Evolutionary conservation across 345 rosid genomes (phyloP).

Genomic region (Gossypium bickii): DNA sequence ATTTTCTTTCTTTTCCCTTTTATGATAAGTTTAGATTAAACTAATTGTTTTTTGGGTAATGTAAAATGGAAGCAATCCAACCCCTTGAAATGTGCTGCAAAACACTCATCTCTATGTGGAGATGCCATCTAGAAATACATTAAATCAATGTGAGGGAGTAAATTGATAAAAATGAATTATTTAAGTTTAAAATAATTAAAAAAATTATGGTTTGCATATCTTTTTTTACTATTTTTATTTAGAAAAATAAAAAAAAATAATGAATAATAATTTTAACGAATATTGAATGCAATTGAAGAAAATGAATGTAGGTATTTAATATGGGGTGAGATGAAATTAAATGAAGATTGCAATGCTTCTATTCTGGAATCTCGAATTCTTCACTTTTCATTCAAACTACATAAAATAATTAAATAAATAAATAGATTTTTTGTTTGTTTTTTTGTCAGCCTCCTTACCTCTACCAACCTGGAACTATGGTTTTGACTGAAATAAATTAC

Average conservation of each 20-base stretch:
- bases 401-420: not conserved
- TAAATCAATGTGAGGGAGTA: not conserved
- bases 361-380: conserved; percentile 47
- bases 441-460: conserved; percentile 22
- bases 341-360: conserved; percentile 26
- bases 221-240: too few species aligned
- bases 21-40: not conserved
- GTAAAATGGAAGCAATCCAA: conserved; percentile 31
- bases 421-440: not conserved
- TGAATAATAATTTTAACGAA: not conserved
- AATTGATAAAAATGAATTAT: not conserved
- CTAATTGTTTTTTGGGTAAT: not conserved
- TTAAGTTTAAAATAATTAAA: not conserved
- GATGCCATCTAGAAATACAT: conserved; percentile 6
- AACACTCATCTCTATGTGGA: conserved; percentile 48
- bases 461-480: conserved; percentile 21
- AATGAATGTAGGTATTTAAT: not conserved
- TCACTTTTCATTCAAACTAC: conserved; percentile 1
- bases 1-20: conserved; percentile 6
- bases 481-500: not conserved
- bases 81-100: conserved; percentile 35
- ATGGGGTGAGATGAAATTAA: conserved; percentile 1
- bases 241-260: not conserved
- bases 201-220: not conserved
- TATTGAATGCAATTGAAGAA: not conserved